Conservation (phyloP, 78 protist species). For the Dictyostelium purpureum region DNA sequence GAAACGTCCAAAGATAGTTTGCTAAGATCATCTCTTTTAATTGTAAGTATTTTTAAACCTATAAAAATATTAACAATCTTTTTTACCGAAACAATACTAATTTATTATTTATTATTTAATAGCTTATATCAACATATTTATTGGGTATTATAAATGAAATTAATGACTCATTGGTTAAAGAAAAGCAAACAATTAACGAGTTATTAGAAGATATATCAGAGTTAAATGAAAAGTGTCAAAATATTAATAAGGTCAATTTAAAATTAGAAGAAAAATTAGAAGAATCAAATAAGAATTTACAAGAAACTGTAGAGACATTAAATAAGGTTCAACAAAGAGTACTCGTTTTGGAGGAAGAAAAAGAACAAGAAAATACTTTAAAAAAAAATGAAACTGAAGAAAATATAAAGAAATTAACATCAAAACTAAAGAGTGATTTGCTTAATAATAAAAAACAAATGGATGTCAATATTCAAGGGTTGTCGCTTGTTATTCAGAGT, state of each 20-base stretch:
- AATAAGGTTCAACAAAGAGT: not conserved
- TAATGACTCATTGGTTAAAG: conserved; percentile 7
- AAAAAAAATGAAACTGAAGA: no score
- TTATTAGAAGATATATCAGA: conserved; percentile 52
- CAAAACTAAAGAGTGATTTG: no score
- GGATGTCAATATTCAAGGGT: not conserved
- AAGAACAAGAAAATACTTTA: not conserved
- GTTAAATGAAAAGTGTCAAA: conserved; percentile 45
- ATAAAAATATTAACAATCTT: no score
- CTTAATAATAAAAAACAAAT: not conserved
- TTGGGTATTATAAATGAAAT: not conserved
- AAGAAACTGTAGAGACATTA: not conserved
- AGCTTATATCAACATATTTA: conserved; percentile 32
- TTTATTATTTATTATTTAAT: no score
- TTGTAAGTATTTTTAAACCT: no score
- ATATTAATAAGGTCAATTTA: conserved; percentile 14
- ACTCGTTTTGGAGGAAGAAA: not conserved
- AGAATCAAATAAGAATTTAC: conserved; percentile 18
- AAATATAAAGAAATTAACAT: no score
- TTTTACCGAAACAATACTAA: no score
- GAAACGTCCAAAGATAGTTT: not conserved
- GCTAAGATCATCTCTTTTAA: not conserved
- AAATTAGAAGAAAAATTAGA: conserved; percentile 48
- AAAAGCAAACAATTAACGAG: conserved; percentile 7
- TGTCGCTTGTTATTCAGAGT: not conserved